Evolutionary conservation across 2,329 filamentous ascomycete species (phyloP).

Genomic region (Fusarium xyrophilum): DNA sequence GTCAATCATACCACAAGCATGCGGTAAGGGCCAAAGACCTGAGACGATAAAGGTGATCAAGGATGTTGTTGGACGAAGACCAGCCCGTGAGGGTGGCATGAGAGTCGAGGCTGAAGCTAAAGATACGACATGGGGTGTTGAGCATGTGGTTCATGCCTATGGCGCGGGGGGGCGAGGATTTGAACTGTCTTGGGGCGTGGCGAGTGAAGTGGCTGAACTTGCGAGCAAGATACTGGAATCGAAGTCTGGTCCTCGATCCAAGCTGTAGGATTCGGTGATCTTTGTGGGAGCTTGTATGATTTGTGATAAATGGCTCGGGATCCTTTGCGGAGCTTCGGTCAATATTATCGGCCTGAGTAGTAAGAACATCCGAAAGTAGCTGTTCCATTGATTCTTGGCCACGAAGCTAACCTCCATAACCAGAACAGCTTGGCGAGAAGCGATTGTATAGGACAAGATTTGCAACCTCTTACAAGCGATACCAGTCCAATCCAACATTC

Average conservation of each 20-base stretch:
- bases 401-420: background rate
- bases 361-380: background rate
- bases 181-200: slow-evolving; percentile 67
- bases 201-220: slow-evolving; percentile 52
- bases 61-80: slow-evolving; percentile 56
- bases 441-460: background rate
- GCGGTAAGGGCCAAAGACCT: background rate
- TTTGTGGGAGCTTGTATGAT: background rate
- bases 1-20: slow-evolving; percentile 23
- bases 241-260: background rate
- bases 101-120: slow-evolving; percentile 45
- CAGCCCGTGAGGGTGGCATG: slow-evolving; percentile 56
- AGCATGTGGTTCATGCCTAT: slow-evolving; percentile 60
- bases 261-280: slow-evolving; percentile 1
- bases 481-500: background rate
- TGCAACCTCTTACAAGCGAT: background rate
- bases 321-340: background rate
- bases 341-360: background rate
- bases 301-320: background rate
- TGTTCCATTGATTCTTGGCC: background rate
- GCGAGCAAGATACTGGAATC: slow-evolving; percentile 10
- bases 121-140: slow-evolving; percentile 8
- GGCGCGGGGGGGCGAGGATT: slow-evolving; percentile 67
- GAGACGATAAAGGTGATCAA: slow-evolving; percentile 45
- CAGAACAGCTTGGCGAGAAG: background rate